These are phyloP conservation scores for Cryptosporidium xiaoi DNA, from an alignment of 169 alveolate species.

Conservation along the genomic window DNA sequence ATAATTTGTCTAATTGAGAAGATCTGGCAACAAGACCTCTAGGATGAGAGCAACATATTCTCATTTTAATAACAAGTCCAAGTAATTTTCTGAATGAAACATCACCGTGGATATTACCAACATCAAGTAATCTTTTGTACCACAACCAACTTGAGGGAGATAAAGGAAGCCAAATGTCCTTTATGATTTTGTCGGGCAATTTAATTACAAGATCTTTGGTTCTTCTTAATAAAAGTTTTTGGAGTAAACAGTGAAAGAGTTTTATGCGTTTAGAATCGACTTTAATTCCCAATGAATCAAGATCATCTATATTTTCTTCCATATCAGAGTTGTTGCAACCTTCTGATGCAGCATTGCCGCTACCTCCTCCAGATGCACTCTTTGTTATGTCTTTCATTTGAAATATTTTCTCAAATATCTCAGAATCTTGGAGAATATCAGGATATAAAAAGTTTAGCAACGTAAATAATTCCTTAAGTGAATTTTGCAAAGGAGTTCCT, in stretches of 20 bases:
- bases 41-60: conserved; percentile 90
- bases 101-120: conserved; percentile 83
- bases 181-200: conserved; percentile 88
- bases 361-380: conserved; percentile 35
- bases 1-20: conserved; percentile 84
- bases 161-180: conserved; percentile 92
- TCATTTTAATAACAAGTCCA: conserved; percentile 90
- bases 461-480: conserved; percentile 93
- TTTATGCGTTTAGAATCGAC: conserved; percentile 62
- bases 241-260: conserved; percentile 82
- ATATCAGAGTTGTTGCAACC: conserved; percentile 24
- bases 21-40: conserved; percentile 87
- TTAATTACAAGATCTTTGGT: conserved; percentile 90
- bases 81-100: conserved; percentile 85
- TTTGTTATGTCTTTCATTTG: conserved; percentile 71
- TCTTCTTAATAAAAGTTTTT: conserved; percentile 87
- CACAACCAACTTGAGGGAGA: conserved; percentile 84
- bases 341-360: conserved; percentile 11
- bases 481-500: conserved; percentile 97
- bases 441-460: conserved; percentile 96
- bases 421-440: conserved; percentile 94
- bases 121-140: conserved; percentile 86
- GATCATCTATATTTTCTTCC: conserved; percentile 59
- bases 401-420: conserved; percentile 92
- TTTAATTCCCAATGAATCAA: conserved; percentile 52